These are phyloP conservation scores for Mycena citricolor DNA, from an alignment of 1,284 basidiomycete species.

Conservation along the genomic window DNA sequence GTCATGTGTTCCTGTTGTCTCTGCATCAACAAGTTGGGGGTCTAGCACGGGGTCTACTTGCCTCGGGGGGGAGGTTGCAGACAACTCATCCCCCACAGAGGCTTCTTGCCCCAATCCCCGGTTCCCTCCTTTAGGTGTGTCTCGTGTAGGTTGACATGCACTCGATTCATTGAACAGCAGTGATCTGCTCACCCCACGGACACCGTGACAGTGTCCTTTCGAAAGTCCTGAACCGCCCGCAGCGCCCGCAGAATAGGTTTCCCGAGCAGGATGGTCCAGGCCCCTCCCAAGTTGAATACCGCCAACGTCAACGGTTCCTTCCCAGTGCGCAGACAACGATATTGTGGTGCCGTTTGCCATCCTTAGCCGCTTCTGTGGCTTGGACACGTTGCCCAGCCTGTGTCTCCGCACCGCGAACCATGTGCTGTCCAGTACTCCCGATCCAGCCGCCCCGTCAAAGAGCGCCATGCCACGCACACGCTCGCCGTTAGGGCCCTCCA, in stretches of 20 bases:
- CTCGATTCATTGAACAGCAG: no score
- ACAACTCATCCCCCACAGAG: no score
- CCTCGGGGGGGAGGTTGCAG: no score
- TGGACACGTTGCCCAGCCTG: not conserved
- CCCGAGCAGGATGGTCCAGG: not conserved
- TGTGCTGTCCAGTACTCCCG: conserved; percentile 9
- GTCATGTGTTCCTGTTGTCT: no score
- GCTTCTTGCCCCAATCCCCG: no score
- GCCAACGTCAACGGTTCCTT: not conserved
- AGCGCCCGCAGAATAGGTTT: not conserved
- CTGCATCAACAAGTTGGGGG: no score
- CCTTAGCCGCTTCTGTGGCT: conserved; percentile 6
- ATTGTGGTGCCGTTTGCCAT: conserved; percentile 14
- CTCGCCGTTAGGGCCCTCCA: conserved; percentile 9
- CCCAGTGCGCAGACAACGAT: conserved; percentile 1
- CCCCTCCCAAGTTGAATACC: not conserved
- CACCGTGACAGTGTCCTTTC: no score
- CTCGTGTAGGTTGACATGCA: no score
- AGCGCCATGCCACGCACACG: conserved; percentile 7
- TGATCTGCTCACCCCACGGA: no score
- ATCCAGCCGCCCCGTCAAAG: conserved; percentile 11
- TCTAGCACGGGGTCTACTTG: no score
- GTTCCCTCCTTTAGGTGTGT: no score
- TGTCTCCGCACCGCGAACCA: conserved; percentile 7
- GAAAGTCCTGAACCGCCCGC: not conserved